Percentiles rank a stretch among this genome's conserved stretches.
phyloP scores from a whole-genome alignment of 306 rosid species.

The Amphicarpaea edgeworthii region DNA sequence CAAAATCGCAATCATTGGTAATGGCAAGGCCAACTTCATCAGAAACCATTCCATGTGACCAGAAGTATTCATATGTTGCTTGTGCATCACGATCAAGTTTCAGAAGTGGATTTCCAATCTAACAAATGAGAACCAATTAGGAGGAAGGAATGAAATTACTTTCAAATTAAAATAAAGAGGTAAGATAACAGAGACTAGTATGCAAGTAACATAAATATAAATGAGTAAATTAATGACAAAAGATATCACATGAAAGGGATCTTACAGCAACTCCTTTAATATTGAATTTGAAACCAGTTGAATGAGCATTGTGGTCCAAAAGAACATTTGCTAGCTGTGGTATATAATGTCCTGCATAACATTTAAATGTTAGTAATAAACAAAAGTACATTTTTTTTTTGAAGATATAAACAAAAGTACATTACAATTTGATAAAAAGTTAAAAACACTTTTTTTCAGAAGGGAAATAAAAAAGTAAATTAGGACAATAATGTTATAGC shows the following conservation, averaged over 20 bases:
- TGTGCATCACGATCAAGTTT: slow-evolving; percentile 71
- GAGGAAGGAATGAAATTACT: slow-evolving; percentile 24
- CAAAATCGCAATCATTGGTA: slow-evolving; percentile 73
- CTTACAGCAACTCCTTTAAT: slow-evolving; percentile 90
- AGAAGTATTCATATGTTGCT: slow-evolving; percentile 79
- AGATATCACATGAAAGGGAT: slow-evolving; percentile 17
- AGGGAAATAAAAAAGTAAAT: not conserved
- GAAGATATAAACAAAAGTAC: not conserved
- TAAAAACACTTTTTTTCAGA: not conserved
- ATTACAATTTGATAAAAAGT: not conserved
- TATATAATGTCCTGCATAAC: slow-evolving; percentile 79
- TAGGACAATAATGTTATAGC: not conserved
- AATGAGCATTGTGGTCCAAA: slow-evolving; percentile 71
- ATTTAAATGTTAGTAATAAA: slow-evolving; percentile 14
- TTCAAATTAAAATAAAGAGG: not conserved
- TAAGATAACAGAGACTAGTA: not conserved
- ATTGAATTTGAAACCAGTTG: slow-evolving; percentile 83
- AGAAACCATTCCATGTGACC: slow-evolving; percentile 97
- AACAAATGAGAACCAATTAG: slow-evolving; percentile 31
- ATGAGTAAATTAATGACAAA: slow-evolving; percentile 5
- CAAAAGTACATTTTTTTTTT: not conserved
- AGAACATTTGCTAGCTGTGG: slow-evolving; percentile 77
- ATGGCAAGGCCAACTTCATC: slow-evolving; percentile 82
- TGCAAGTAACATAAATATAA: not conserved
- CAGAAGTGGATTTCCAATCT: slow-evolving; percentile 96